phyloP scores from a whole-genome alignment of 2,329 filamentous ascomycete genomes.

The Metarhizium anisopliae region DNA sequence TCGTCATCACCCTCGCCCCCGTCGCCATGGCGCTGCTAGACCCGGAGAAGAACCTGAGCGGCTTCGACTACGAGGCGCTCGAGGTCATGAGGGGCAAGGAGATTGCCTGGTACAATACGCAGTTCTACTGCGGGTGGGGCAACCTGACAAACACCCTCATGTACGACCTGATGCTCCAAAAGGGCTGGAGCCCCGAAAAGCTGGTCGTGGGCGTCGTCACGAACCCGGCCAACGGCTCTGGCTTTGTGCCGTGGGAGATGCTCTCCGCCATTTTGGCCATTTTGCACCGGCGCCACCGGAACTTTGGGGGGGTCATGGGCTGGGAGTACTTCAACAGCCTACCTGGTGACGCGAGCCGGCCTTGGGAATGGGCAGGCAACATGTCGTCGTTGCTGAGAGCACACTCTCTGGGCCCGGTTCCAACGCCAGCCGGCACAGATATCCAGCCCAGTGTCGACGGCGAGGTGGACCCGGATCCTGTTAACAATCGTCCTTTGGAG shows the following conservation, averaged over 20 bases:
- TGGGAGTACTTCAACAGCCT: slow-evolving; percentile 91
- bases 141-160: slow-evolving; percentile 34
- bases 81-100: slow-evolving; percentile 56
- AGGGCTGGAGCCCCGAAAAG: slow-evolving; percentile 64
- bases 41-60: slow-evolving; percentile 55
- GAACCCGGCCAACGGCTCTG: slow-evolving; percentile 61
- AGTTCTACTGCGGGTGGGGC: slow-evolving; percentile 92
- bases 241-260: slow-evolving; percentile 40
- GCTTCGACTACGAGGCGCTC: slow-evolving; percentile 71
- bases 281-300: slow-evolving; percentile 43
- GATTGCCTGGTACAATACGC: slow-evolving; percentile 80
- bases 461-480: slow-evolving; percentile 16
- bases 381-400: slow-evolving; percentile 44
- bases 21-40: slow-evolving; percentile 64
- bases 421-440: not conserved
- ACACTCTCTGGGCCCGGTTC: slow-evolving; percentile 13
- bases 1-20: slow-evolving; percentile 74
- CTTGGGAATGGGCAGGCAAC: slow-evolving; percentile 70
- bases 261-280: slow-evolving; percentile 32
- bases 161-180: slow-evolving; percentile 42
- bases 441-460: not conserved
- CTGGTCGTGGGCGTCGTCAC: slow-evolving; percentile 78
- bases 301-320: slow-evolving; percentile 82
- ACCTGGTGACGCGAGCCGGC: slow-evolving; percentile 51
- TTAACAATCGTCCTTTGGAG: slow-evolving; percentile 4